phyloP scores from a whole-genome alignment of 106 monocot genomes.

The Apostasia ramifera region DNA sequence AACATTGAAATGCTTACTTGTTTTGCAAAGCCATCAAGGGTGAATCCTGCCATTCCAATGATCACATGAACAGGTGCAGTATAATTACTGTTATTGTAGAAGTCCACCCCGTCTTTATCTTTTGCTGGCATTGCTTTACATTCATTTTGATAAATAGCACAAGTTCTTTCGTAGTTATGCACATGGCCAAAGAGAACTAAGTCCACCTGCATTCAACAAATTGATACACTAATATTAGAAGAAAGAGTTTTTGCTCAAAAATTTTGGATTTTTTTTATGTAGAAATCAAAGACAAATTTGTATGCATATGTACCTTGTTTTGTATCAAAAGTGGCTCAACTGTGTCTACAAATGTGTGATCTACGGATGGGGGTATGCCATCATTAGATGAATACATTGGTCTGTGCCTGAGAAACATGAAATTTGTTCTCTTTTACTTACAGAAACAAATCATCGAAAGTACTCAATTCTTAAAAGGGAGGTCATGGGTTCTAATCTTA shows the following conservation, averaged over 20 bases:
- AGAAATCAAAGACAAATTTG: neutral
- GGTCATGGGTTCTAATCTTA: neutral
- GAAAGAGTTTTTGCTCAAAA: too few species aligned
- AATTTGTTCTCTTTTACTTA: neutral
- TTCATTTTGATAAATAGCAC: conserved; percentile 43
- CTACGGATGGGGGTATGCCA: conserved; percentile 27
- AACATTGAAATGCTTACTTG: conserved; percentile 19
- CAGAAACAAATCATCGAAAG: neutral
- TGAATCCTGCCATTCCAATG: conserved; percentile 72
- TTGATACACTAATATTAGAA: neutral
- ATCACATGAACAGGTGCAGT: conserved; percentile 66
- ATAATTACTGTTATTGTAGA: conserved; percentile 46
- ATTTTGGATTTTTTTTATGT: too few species aligned
- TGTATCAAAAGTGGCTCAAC: conserved; percentile 54
- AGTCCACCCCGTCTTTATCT: conserved; percentile 46
- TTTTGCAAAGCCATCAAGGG: conserved; percentile 39
- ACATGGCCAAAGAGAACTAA: conserved; percentile 77
- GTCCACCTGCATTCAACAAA: conserved; percentile 45
- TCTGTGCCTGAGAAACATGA: conserved; percentile 39
- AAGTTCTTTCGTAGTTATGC: conserved; percentile 80
- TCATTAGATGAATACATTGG: conserved; percentile 59
- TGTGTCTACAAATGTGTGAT: conserved; percentile 32
- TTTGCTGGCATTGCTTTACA: conserved; percentile 56
- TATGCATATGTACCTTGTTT: conserved; percentile 26
- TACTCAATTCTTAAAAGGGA: neutral